Evolutionary conservation across 495 filamentous ascomycete genomes (phyloP).

Genomic region (Xylaria sp.): DNA sequence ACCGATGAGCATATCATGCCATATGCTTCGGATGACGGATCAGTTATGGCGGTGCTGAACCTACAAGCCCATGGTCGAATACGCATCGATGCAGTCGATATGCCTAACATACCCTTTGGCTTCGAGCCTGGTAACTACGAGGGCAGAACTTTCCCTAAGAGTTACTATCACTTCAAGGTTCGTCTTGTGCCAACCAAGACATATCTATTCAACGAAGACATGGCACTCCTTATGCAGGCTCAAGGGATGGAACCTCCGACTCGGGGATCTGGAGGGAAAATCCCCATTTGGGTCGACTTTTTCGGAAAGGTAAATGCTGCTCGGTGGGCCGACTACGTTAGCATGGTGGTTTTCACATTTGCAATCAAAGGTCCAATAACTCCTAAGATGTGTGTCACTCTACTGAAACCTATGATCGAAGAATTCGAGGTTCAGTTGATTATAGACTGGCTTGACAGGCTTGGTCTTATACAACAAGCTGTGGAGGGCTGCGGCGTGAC

Average conservation of each 20-base stretch:
- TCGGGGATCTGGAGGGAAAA: conserved; percentile 45
- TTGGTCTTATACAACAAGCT: conserved; percentile 52
- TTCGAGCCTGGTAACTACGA: conserved; percentile 75
- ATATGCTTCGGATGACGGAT: conserved; percentile 65
- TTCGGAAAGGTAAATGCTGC: conserved; percentile 64
- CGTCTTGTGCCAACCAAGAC: conserved; percentile 61
- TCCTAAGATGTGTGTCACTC: conserved; percentile 56
- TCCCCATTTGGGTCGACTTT: conserved; percentile 85
- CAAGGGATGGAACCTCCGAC: conserved; percentile 39
- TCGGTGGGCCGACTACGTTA: conserved; percentile 71
- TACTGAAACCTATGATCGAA: conserved; percentile 67
- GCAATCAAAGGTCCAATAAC: conserved; percentile 66
- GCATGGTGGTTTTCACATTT: conserved; percentile 63
- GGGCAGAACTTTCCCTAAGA: conserved; percentile 72
- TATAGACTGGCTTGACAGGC: conserved; percentile 66
- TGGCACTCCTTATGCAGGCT: conserved; percentile 48
- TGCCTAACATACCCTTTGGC: conserved; percentile 74
- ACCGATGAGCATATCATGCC: conserved; percentile 45
- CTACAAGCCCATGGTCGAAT: conserved; percentile 68
- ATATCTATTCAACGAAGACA: conserved; percentile 68
- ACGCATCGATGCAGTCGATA: conserved; percentile 59
- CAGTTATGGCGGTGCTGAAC: conserved; percentile 73
- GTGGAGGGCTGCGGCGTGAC: conserved; percentile 53
- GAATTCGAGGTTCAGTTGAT: conserved; percentile 72
- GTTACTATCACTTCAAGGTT: conserved; percentile 65